Evolutionary conservation across 305 asterid genomes (phyloP).

Genomic region (Ilex paraguariensis): DNA sequence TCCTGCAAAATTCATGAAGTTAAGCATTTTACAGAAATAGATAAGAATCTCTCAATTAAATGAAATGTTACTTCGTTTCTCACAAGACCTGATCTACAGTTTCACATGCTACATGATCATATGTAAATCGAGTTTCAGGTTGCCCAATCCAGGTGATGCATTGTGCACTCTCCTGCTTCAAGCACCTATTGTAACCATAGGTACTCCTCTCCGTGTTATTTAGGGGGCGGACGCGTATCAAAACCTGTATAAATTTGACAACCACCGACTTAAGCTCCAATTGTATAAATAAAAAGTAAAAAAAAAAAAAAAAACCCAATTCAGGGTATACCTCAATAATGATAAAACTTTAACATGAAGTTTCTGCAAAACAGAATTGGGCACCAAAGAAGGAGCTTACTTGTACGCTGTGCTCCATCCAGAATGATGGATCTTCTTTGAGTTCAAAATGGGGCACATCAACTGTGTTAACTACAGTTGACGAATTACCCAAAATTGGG

Average conservation of each 20-base stretch:
- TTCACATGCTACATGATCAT: constrained; percentile 97
- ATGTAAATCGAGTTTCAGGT: constrained; percentile 87
- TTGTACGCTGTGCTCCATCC: constrained; percentile 98
- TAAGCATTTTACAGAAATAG: not conserved
- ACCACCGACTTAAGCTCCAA: not conserved
- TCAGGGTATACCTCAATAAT: too few relatives aligned
- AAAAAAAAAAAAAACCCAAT: too few relatives aligned
- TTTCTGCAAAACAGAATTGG: not conserved
- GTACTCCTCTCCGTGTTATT: constrained; percentile 66
- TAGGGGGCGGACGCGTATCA: constrained; percentile 91
- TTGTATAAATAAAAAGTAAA: too few relatives aligned
- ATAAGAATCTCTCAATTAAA: constrained; percentile 13
- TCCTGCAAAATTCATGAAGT: constrained; percentile 45
- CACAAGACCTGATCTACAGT: constrained; percentile 68
- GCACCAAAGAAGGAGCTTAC: constrained; percentile 33
- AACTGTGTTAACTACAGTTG: constrained; percentile 49
- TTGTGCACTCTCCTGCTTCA: constrained; percentile 90
- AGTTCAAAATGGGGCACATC: constrained; percentile 85
- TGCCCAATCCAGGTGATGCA: constrained; percentile 89
- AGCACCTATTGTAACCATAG: constrained; percentile 67
- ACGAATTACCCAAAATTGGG: constrained; percentile 41
- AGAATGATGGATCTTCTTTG: constrained; percentile 83
- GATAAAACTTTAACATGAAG: not conserved
- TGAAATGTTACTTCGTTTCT: constrained; percentile 1
- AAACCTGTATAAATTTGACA: constrained; percentile 45